phyloP scores from a whole-genome alignment of 805 yeast genomes.

The Kodamaea nitidulidarum region DNA sequence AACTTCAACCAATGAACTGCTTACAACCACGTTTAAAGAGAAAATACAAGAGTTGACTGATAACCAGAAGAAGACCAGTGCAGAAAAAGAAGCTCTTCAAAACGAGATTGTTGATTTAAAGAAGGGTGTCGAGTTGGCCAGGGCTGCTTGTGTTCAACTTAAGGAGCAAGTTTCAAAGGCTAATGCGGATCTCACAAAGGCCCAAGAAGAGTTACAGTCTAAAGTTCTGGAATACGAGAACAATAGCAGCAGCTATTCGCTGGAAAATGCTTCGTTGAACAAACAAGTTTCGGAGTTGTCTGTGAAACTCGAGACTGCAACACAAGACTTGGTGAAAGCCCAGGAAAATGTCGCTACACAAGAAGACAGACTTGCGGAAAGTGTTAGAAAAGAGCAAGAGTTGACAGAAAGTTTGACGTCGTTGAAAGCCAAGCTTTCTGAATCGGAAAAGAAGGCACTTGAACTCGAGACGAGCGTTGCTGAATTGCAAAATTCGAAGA shows the following conservation, averaged over 20 bases:
- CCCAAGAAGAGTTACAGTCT: neutral
- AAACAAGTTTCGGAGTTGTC: neutral
- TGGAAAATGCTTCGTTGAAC: neutral
- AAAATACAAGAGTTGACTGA: neutral
- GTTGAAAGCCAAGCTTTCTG: slow-evolving; percentile 4
- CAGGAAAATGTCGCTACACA: slow-evolving; percentile 6
- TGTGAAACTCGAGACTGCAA: neutral
- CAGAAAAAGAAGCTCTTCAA: neutral
- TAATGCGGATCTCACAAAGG: neutral
- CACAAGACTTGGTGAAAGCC: slow-evolving; percentile 1
- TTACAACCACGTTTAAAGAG: neutral
- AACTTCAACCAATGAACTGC: slow-evolving; percentile 1
- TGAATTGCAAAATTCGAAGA: neutral
- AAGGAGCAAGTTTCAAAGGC: slow-evolving; percentile 1
- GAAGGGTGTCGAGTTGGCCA: slow-evolving; percentile 2
- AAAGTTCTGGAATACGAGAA: neutral
- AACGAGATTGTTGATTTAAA: slow-evolving; percentile 2
- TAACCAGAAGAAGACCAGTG: neutral
- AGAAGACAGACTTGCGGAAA: slow-evolving; percentile 6
- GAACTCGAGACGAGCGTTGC: neutral
- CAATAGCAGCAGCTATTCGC: no score
- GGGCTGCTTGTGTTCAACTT: neutral
- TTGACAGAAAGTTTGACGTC: slow-evolving; percentile 5
- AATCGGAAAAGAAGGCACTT: neutral
- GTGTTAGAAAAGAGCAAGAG: slow-evolving; percentile 4